These are phyloP conservation scores for Xylaria sp. DNA, from an alignment of 2,329 filamentous ascomycete species.

Conservation along the genomic window DNA sequence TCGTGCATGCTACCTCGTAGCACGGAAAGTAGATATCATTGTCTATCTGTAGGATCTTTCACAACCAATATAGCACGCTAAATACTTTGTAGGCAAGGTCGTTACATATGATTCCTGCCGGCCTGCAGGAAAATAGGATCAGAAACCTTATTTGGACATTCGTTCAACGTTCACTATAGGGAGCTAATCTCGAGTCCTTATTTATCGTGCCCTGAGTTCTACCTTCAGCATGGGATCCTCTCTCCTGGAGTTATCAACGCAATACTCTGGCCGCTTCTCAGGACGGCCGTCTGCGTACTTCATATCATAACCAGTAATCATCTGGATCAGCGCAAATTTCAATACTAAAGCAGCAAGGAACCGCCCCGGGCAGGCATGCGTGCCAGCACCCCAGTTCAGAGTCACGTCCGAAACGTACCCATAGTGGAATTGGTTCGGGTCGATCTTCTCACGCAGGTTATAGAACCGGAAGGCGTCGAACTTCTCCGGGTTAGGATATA, in stretches of 20 bases:
- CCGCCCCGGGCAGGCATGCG: constrained; percentile 34
- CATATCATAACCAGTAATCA: constrained; percentile 30
- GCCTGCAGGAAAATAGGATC: too few relatives aligned
- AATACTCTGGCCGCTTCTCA: constrained; percentile 10
- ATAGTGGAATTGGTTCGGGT: constrained; percentile 34
- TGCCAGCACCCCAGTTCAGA: constrained; percentile 26
- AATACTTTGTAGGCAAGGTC: too few relatives aligned
- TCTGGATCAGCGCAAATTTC: constrained; percentile 27
- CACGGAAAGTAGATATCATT: too few relatives aligned
- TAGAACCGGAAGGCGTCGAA: constrained; percentile 32
- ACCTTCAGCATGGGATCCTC: constrained; percentile 3
- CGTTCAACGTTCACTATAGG: too few relatives aligned
- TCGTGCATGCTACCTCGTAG: too few relatives aligned
- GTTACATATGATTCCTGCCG: too few relatives aligned
- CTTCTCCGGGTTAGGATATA: constrained; percentile 9
- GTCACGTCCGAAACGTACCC: constrained; percentile 31
- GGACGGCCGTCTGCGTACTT: constrained; percentile 13
- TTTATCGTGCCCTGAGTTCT: constrained; percentile 24
- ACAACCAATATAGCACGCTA: too few relatives aligned
- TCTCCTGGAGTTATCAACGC: constrained; percentile 4
- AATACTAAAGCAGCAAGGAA: constrained; percentile 27
- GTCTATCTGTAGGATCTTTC: too few relatives aligned
- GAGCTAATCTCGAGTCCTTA: background rate
- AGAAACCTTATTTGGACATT: too few relatives aligned
- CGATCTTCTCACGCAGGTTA: constrained; percentile 21